These are phyloP conservation scores for Tuber calosporum DNA, from an alignment of 495 filamentous ascomycete species.

Conservation along the genomic window DNA sequence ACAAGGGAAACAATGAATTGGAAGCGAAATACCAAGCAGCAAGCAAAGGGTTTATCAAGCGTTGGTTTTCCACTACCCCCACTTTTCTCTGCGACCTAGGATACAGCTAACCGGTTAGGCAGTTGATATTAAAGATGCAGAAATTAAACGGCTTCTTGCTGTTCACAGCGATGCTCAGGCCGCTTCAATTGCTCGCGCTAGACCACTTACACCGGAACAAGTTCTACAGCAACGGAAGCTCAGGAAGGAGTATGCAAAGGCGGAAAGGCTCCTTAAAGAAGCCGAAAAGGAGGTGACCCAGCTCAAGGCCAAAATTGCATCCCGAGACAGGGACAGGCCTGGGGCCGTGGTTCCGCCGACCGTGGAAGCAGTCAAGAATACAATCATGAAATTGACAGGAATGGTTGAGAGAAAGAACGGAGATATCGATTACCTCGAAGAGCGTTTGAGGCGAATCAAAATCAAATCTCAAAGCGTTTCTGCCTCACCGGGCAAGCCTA, in stretches of 20 bases:
- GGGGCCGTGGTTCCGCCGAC: constrained; percentile 56
- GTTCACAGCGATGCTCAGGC: constrained; percentile 58
- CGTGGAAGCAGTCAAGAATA: constrained; percentile 81
- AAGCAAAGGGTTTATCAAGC: constrained; percentile 39
- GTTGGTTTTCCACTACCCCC: constrained; percentile 13
- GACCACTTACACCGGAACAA: constrained; percentile 76
- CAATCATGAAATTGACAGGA: constrained; percentile 82
- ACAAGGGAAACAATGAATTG: constrained; percentile 55
- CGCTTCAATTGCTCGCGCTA: constrained; percentile 52
- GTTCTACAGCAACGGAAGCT: constrained; percentile 73
- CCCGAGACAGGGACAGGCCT: constrained; percentile 47
- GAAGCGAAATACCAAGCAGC: constrained; percentile 53
- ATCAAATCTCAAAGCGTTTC: constrained; percentile 26
- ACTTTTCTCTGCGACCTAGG: neutral
- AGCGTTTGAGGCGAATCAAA: constrained; percentile 53
- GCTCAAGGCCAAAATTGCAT: constrained; percentile 70
- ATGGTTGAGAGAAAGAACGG: constrained; percentile 82
- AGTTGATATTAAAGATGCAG: constrained; percentile 54
- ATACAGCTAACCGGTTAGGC: constrained; percentile 20
- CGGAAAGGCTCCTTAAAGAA: constrained; percentile 66
- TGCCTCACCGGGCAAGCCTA: constrained; percentile 22
- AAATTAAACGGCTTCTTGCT: constrained; percentile 63
- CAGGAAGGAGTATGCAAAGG: constrained; percentile 57
- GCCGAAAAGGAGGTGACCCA: constrained; percentile 74
- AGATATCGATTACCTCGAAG: constrained; percentile 83